A percentile compares a stretch with the other conserved stretches of the same genome.
phyloP scores from a whole-genome alignment of 2,329 filamentous ascomycete species.

The Hypoxylon sp. region DNA sequence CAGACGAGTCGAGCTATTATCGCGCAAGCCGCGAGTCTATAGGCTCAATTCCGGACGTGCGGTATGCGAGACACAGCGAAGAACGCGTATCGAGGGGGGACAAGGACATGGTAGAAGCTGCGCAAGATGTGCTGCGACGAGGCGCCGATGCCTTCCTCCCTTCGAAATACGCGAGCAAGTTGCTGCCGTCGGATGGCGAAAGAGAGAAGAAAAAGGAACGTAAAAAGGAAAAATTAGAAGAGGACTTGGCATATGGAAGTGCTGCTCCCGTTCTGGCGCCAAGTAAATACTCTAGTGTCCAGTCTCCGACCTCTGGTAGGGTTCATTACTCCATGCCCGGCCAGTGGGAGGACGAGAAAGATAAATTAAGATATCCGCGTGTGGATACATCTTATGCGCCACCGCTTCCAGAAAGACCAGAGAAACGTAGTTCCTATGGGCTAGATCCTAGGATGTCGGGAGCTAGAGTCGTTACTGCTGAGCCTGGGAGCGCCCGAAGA shows the following conservation, averaged over 20 bases:
- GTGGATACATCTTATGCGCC: slow-evolving; percentile 47
- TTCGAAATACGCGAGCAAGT: slow-evolving; percentile 52
- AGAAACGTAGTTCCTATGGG: slow-evolving; percentile 53
- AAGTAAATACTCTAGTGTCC: slow-evolving; percentile 42
- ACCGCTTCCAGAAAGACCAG: slow-evolving; percentile 36
- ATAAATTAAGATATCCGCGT: slow-evolving; percentile 54
- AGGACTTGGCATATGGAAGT: slow-evolving; percentile 67
- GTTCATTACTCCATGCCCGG: slow-evolving; percentile 54
- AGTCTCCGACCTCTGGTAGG: slow-evolving; percentile 48
- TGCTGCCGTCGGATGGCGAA: slow-evolving; percentile 53
- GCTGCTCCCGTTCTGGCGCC: slow-evolving; percentile 34
- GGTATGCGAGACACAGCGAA: slow-evolving; percentile 36
- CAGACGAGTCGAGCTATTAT: slow-evolving; percentile 51
- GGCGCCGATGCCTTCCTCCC: slow-evolving; percentile 53
- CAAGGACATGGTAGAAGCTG: slow-evolving; percentile 48
- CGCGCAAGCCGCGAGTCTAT: slow-evolving; percentile 45
- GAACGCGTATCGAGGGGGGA: slow-evolving; percentile 49
- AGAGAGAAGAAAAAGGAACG: slow-evolving; percentile 54
- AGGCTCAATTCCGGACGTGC: slow-evolving; percentile 26
- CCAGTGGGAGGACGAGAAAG: slow-evolving; percentile 59
- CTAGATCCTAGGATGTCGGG: slow-evolving; percentile 58
- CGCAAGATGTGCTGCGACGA: slow-evolving; percentile 49
- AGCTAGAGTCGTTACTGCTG: slow-evolving; percentile 61
- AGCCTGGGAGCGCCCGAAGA: slow-evolving; percentile 56
- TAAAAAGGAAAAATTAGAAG: slow-evolving; percentile 58